These are phyloP conservation scores for Margaritispora aquatica DNA, from an alignment of 495 filamentous ascomycete genomes.

Conservation along the genomic window DNA sequence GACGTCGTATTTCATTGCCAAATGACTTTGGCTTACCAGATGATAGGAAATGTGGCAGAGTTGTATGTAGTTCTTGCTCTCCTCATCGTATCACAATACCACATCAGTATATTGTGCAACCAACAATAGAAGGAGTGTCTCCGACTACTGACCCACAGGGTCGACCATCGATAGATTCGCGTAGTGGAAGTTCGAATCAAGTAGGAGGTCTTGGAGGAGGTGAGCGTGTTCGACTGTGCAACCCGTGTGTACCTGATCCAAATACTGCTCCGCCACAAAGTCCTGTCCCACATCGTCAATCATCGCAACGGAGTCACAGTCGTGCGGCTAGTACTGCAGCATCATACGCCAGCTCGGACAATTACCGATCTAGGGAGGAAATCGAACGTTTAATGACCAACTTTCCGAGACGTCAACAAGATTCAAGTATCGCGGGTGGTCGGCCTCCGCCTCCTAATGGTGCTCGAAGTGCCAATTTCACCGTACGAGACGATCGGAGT, in stretches of 20 bases:
- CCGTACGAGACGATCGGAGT: background rate
- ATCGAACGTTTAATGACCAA: background rate
- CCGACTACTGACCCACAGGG: background rate
- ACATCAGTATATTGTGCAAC: conserved; percentile 84
- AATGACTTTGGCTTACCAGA: conserved; percentile 6
- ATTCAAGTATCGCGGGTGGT: conserved; percentile 1
- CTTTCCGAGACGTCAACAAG: conserved; percentile 1
- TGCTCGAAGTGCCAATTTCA: background rate
- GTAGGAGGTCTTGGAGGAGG: conserved; percentile 51
- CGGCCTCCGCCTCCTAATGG: background rate
- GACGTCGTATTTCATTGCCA: too few relatives aligned
- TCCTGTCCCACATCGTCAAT: conserved; percentile 6
- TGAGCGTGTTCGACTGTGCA: conserved; percentile 85
- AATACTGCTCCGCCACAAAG: conserved; percentile 57
- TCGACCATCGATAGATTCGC: conserved; percentile 20
- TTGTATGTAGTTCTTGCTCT: conserved; percentile 87
- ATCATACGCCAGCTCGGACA: background rate
- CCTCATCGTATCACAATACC: conserved; percentile 95
- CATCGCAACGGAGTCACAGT: conserved; percentile 14
- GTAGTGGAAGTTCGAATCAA: conserved; percentile 10
- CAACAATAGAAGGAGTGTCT: conserved; percentile 44
- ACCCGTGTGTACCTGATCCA: conserved; percentile 90
- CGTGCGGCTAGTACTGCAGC: conserved; percentile 10
- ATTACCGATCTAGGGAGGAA: background rate
- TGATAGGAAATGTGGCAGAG: conserved; percentile 82